These are phyloP conservation scores for Amphibolis antarctica DNA, from an alignment of 106 monocot genomes.

Conservation along the genomic window DNA sequence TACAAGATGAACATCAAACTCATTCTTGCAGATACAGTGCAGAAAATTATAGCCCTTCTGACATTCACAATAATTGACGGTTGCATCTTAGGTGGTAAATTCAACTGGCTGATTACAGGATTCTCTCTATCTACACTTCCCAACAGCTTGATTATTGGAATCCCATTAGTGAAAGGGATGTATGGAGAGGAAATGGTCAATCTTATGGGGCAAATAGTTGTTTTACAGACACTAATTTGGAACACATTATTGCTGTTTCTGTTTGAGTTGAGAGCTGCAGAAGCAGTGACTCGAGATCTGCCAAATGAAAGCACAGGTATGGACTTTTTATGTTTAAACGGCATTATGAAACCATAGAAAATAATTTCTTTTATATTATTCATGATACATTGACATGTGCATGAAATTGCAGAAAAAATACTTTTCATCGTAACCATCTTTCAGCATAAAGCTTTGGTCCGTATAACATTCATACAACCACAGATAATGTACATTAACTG, in stretches of 20 bases:
- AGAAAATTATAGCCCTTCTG: conserved; percentile 38
- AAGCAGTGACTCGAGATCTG: background rate
- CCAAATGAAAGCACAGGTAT: conserved; percentile 1
- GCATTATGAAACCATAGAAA: background rate
- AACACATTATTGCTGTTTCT: conserved; percentile 44
- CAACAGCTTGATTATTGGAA: conserved; percentile 65
- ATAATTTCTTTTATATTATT: too few relatives aligned
- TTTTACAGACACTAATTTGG: conserved; percentile 60
- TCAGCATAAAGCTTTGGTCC: too few relatives aligned
- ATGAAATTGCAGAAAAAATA: too few relatives aligned
- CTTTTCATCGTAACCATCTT: too few relatives aligned
- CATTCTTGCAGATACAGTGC: conserved; percentile 41
- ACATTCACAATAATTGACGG: conserved; percentile 22
- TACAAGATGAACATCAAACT: conserved; percentile 57
- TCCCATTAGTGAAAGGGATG: conserved; percentile 56
- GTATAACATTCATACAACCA: too few relatives aligned
- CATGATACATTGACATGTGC: too few relatives aligned
- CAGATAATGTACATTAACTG: too few relatives aligned
- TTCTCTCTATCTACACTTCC: conserved; percentile 63
- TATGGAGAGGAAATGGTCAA: conserved; percentile 56
- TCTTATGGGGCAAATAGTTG: conserved; percentile 57
- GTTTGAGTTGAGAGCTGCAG: conserved; percentile 54
- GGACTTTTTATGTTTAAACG: background rate
- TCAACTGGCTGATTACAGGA: conserved; percentile 67
- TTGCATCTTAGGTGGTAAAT: conserved; percentile 13